Conservation (phyloP, 1,284 basidiomycete species). For the Cerrena zonata region DNA sequence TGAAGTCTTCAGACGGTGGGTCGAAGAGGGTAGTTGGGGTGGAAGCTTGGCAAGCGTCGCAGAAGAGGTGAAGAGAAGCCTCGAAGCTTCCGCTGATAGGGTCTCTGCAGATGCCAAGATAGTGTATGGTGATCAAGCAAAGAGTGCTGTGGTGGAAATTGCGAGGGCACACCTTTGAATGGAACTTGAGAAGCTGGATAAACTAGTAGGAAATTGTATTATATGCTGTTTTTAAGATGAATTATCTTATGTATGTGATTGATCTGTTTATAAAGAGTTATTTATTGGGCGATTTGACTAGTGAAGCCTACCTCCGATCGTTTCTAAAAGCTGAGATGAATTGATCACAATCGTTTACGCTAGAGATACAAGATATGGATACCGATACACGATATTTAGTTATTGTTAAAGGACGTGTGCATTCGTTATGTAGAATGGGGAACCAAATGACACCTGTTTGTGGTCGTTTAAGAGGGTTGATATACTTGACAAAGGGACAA, state of each 20-base stretch:
- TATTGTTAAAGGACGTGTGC: no score
- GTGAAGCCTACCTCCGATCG: no score
- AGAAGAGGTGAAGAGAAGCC: conserved; percentile 36
- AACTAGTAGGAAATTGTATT: no score
- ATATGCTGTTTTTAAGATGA: no score
- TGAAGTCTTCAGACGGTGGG: conserved; percentile 55
- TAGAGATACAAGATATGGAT: no score
- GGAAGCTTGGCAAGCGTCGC: conserved; percentile 39
- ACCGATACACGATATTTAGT: no score
- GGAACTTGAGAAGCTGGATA: no score
- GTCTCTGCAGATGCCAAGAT: conserved; percentile 31
- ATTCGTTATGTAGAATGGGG: conserved; percentile 36
- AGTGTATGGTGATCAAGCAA: conserved; percentile 29
- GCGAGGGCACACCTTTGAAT: conserved; percentile 2
- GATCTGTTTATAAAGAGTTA: no score
- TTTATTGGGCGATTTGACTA: no score
- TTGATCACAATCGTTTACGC: no score
- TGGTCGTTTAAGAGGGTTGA: conserved; percentile 3
- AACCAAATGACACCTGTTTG: conserved; percentile 76
- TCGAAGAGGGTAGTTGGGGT: conserved; percentile 30
- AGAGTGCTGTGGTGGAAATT: neutral
- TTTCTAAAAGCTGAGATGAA: no score
- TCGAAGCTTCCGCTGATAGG: conserved; percentile 25
- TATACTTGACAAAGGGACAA: conserved; percentile 2
- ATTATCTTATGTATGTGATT: no score